Percentiles rank a stretch among this genome's conserved stretches.
These are phyloP conservation scores for Aspergillus proliferans DNA, from an alignment of 2,329 filamentous ascomycete species.

Conservation along the genomic window DNA sequence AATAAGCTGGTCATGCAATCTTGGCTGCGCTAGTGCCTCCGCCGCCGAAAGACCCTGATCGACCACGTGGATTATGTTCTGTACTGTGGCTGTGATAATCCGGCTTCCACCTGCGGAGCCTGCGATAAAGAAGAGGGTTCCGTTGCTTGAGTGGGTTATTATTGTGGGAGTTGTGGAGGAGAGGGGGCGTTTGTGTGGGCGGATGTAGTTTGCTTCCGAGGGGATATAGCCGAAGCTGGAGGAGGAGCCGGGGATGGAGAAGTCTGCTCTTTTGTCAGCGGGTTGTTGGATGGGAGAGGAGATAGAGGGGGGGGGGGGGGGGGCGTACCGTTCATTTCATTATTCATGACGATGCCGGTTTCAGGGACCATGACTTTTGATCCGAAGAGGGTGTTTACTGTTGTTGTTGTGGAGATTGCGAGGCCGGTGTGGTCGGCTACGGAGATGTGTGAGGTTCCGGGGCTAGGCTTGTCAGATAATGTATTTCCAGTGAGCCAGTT, in stretches of 20 bases:
- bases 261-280: constrained; percentile 60
- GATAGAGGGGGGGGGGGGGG: constrained; percentile 16
- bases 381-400: constrained; percentile 82
- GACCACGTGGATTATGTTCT: constrained; percentile 66
- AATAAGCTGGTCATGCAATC: constrained; percentile 76
- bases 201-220: constrained; percentile 72
- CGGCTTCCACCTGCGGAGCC: constrained; percentile 75
- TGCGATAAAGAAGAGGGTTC: constrained; percentile 60
- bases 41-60: constrained; percentile 57
- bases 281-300: not conserved
- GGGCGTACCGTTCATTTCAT: constrained; percentile 53
- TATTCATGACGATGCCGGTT: constrained; percentile 72
- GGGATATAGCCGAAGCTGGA: constrained; percentile 86
- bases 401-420: constrained; percentile 76
- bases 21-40: constrained; percentile 58
- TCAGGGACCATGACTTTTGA: constrained; percentile 70
- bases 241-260: constrained; percentile 68
- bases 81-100: constrained; percentile 74
- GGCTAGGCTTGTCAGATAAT: constrained; percentile 20
- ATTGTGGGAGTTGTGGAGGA: constrained; percentile 78
- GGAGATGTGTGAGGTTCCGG: constrained; percentile 50
- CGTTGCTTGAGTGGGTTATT: constrained; percentile 56
- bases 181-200: constrained; percentile 72
- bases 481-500: not conserved
- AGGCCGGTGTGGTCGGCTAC: constrained; percentile 67